Conservation (phyloP, 495 filamentous ascomycete species). For the Cercophora sp. region DNA sequence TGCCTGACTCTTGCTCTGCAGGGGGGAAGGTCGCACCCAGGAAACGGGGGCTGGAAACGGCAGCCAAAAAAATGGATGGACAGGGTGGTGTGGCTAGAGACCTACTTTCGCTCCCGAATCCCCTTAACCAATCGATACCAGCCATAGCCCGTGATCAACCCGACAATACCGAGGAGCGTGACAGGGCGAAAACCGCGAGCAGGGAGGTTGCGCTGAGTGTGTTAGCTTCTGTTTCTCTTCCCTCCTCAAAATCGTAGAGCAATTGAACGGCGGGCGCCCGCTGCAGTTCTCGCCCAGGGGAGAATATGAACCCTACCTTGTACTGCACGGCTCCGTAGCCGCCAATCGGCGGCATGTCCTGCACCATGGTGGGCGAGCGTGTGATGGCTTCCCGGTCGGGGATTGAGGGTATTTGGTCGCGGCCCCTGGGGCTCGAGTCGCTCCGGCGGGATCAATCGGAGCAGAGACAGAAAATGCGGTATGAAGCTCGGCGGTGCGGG, state of each 20-base stretch:
- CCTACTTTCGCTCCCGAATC: constrained; percentile 82
- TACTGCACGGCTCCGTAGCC: constrained; percentile 96
- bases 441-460: no score
- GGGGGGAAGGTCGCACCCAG: not conserved
- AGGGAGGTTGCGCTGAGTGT: constrained; percentile 78
- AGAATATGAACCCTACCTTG: no score
- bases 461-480: no score
- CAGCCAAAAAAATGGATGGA: no score
- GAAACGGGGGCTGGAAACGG: not conserved
- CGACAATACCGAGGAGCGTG: constrained; percentile 69
- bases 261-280: not conserved
- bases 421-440: no score
- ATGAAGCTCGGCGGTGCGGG: no score
- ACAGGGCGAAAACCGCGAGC: constrained; percentile 83
- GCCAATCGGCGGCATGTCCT: constrained; percentile 91
- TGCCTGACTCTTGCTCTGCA: no score
- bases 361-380: constrained; percentile 52
- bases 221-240: constrained; percentile 11
- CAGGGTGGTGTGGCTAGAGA: no score
- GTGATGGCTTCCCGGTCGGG: not conserved
- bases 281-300: no score
- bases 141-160: constrained; percentile 76
- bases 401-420: not conserved
- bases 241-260: not conserved
- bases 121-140: constrained; percentile 78